Conservation (phyloP, 1,139 yeast species). For the Nakaseomyces uthaithaninus region DNA sequence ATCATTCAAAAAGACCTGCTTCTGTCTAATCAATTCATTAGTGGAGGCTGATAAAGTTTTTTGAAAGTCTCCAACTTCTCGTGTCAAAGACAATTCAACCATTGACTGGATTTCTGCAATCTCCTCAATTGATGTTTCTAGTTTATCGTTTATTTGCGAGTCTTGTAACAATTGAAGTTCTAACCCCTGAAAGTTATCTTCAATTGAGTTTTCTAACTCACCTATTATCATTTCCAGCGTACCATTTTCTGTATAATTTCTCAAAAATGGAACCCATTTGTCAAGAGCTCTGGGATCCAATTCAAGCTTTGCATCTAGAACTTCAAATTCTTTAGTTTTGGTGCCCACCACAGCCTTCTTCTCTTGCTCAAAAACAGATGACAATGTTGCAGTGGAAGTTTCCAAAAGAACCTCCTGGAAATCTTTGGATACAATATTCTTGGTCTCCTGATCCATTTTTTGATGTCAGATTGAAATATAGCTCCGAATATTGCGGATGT, state of each 20-base stretch:
- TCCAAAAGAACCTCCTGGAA: constrained; percentile 27
- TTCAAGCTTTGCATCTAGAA: constrained; percentile 20
- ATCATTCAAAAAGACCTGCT: constrained; percentile 45
- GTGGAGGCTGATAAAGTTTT: constrained; percentile 57
- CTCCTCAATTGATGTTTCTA: constrained; percentile 27
- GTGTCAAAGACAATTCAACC: constrained; percentile 22
- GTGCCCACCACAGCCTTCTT: constrained; percentile 1
- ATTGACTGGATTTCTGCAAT: constrained; percentile 26
- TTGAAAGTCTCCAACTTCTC: constrained; percentile 28
- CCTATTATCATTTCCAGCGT: constrained; percentile 21
- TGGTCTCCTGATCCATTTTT: constrained; percentile 29
- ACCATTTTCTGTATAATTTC: constrained; percentile 25
- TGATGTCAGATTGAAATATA: too few species aligned
- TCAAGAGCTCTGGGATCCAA: constrained; percentile 27
- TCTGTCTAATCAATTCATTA: constrained; percentile 49
- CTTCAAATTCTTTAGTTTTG: constrained; percentile 1
- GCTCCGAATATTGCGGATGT: too few species aligned
- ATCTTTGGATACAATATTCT: constrained; percentile 22
- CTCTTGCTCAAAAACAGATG: constrained; percentile 9
- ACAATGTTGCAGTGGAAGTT: constrained; percentile 14
- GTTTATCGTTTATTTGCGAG: constrained; percentile 29
- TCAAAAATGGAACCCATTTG: constrained; percentile 30
- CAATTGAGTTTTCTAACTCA: constrained; percentile 29
- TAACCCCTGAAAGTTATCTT: constrained; percentile 31
- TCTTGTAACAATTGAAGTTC: constrained; percentile 31